Evolutionary conservation across 139 green algal genomes (phyloP).

Genomic region (Volvox reticuliferus): DNA sequence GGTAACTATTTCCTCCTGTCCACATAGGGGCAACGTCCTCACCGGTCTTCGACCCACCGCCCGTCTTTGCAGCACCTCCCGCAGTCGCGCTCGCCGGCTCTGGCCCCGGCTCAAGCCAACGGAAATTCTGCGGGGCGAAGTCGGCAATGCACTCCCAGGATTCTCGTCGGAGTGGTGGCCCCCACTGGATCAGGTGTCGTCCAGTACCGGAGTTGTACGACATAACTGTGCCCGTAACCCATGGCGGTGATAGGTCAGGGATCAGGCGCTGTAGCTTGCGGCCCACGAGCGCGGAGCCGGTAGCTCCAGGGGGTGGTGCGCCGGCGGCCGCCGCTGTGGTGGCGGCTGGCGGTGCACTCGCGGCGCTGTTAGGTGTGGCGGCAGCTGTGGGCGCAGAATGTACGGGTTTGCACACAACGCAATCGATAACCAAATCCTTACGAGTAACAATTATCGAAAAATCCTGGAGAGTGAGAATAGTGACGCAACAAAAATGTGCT

Average conservation of each 20-base stretch:
- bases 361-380: background rate
- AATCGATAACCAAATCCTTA: no score
- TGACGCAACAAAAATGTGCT: no score
- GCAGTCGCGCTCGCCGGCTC: background rate
- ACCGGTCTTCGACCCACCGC: background rate
- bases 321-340: background rate
- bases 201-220: constrained; percentile 18
- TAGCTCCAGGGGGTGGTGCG: background rate
- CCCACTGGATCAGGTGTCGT: constrained; percentile 18
- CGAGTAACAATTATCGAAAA: no score
- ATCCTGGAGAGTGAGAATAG: no score
- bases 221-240: constrained; percentile 37
- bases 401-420: no score
- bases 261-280: constrained; percentile 33
- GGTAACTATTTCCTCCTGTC: no score
- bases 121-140: constrained; percentile 28
- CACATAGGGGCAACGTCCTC: background rate
- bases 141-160: constrained; percentile 25
- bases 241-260: constrained; percentile 33
- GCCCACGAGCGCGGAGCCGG: background rate
- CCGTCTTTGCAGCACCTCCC: background rate
- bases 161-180: background rate
- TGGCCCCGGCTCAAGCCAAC: constrained; percentile 1
- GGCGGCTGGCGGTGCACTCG: background rate
- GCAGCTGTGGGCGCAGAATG: background rate